These are phyloP conservation scores for Hysterium pulicare DNA, from an alignment of 2,329 filamentous ascomycete genomes.

Conservation along the genomic window DNA sequence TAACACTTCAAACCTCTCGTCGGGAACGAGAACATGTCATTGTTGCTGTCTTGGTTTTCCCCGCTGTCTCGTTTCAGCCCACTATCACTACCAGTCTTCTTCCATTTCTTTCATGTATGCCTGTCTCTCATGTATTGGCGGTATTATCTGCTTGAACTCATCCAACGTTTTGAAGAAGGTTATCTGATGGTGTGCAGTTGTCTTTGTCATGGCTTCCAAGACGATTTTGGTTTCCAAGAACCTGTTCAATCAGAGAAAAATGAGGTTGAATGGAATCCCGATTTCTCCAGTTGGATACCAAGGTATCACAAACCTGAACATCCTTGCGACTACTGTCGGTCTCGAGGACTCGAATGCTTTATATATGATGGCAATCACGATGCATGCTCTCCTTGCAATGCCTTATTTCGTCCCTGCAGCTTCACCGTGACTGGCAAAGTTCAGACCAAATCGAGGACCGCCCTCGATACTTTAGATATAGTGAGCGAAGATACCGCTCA, in stretches of 20 bases:
- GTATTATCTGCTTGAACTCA: too few relatives aligned
- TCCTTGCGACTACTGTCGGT: slow-evolving; percentile 48
- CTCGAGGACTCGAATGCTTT: slow-evolving; percentile 47
- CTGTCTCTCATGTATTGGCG: not conserved
- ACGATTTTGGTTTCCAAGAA: slow-evolving; percentile 10
- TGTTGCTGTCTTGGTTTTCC: too few relatives aligned
- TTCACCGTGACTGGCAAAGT: slow-evolving; percentile 37
- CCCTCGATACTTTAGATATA: slow-evolving; percentile 47
- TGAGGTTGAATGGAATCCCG: slow-evolving; percentile 33
- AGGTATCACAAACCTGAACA: slow-evolving; percentile 44
- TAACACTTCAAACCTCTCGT: too few relatives aligned
- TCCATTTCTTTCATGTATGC: not conserved
- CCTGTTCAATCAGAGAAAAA: slow-evolving; percentile 1
- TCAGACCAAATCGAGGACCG: slow-evolving; percentile 32
- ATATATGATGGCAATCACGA: slow-evolving; percentile 39
- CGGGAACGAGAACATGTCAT: too few relatives aligned
- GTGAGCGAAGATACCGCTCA: slow-evolving; percentile 42
- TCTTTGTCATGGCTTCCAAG: slow-evolving; percentile 17
- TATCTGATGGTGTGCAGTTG: slow-evolving; percentile 16
- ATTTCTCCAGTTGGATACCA: slow-evolving; percentile 47
- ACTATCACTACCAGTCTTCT: not conserved
- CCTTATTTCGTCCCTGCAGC: slow-evolving; percentile 48
- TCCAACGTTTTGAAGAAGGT: too few relatives aligned
- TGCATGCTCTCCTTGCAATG: slow-evolving; percentile 46
- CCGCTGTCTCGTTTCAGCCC: too few relatives aligned